Evolutionary conservation across 1,284 basidiomycete species (phyloP).

Genomic region (Vanrija sp.): DNA sequence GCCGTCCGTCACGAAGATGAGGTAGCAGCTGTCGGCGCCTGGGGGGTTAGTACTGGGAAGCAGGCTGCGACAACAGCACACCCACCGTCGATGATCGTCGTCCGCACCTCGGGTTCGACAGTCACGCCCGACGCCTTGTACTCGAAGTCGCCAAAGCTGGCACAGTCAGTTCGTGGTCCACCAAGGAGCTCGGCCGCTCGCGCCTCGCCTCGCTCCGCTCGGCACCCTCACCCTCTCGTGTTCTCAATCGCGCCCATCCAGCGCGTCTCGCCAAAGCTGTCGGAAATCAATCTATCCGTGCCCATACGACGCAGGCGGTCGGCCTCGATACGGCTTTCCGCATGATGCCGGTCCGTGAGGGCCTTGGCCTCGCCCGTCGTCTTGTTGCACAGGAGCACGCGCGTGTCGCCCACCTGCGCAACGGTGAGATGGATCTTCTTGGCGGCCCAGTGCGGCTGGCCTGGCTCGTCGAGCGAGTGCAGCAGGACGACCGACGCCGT

Average conservation of each 20-base stretch:
- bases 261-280: constrained; percentile 90
- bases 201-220: too few species aligned
- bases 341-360: constrained; percentile 89
- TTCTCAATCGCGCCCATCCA: constrained; percentile 97
- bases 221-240: constrained; percentile 65
- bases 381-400: constrained; percentile 74
- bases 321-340: constrained; percentile 81
- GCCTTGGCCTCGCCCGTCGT: constrained; percentile 67
- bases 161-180: not conserved
- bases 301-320: constrained; percentile 82
- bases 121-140: constrained; percentile 91
- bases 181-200: not conserved
- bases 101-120: constrained; percentile 86
- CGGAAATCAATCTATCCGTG: constrained; percentile 74
- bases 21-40: constrained; percentile 74
- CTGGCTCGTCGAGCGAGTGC: constrained; percentile 73
- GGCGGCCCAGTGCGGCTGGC: constrained; percentile 74
- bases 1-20: constrained; percentile 82
- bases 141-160: constrained; percentile 80
- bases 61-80: not conserved
- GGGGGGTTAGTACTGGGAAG: not conserved
- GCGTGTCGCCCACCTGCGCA: constrained; percentile 91
- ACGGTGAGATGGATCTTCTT: constrained; percentile 69
- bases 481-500: constrained; percentile 86
- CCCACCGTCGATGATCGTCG: constrained; percentile 69